Conservation (phyloP, 441 rosid genomes). For the Breynia disticha region DNA sequence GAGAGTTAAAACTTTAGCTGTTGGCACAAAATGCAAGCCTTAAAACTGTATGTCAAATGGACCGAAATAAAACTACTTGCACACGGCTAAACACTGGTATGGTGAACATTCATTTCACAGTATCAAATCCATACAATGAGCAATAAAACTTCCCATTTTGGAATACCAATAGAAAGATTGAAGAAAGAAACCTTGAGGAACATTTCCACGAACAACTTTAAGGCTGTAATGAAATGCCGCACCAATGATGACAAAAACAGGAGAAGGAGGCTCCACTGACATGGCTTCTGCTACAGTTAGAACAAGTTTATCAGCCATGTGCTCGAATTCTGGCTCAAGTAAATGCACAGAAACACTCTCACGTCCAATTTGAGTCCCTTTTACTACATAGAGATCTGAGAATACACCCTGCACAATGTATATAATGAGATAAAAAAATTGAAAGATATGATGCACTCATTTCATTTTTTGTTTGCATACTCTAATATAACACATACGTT, state of each 20-base stretch:
- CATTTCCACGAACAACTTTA: constrained; percentile 70
- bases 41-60: not conserved
- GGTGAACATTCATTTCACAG: not conserved
- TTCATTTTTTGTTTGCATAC: constrained; percentile 12
- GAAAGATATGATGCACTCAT: not conserved
- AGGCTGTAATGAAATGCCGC: constrained; percentile 61
- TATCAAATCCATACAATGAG: constrained; percentile 1
- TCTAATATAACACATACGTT: constrained; percentile 37
- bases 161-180: constrained; percentile 9
- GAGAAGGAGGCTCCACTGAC: constrained; percentile 89
- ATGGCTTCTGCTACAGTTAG: constrained; percentile 96
- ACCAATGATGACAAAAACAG: constrained; percentile 76
- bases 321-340: constrained; percentile 59
- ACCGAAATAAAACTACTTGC: not conserved
- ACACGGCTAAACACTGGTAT: not conserved
- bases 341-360: constrained; percentile 80
- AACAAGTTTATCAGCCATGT: constrained; percentile 62
- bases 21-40: not conserved
- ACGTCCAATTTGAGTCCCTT: constrained; percentile 79
- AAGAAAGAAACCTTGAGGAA: constrained; percentile 63
- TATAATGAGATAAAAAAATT: constrained; percentile 13
- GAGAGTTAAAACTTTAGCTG: constrained; percentile 15
- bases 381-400: constrained; percentile 81
- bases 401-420: constrained; percentile 62
- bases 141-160: not conserved